These are phyloP conservation scores for Daldinia childiae DNA, from an alignment of 495 filamentous ascomycete species.

Conservation along the genomic window DNA sequence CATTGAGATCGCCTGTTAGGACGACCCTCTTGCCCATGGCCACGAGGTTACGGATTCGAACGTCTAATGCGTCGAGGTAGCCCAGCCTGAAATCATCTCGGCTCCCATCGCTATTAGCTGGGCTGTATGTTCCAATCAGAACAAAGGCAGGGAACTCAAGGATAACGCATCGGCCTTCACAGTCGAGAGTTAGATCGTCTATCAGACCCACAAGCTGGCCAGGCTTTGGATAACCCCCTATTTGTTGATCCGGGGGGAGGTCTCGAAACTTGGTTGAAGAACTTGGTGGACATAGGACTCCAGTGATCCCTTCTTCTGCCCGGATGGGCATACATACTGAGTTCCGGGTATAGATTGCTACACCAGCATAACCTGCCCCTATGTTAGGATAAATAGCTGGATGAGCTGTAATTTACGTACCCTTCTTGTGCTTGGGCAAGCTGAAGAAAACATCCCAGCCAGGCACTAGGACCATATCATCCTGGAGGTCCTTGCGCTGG, in stretches of 20 bases:
- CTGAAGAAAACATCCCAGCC: slow-evolving; percentile 99
- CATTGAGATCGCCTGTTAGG: slow-evolving; percentile 90
- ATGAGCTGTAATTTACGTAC: slow-evolving; percentile 53
- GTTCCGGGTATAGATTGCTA: slow-evolving; percentile 94
- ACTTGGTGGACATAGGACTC: slow-evolving; percentile 79
- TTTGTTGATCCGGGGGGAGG: slow-evolving; percentile 78
- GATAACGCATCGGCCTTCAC: slow-evolving; percentile 91
- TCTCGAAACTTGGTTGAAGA: slow-evolving; percentile 78
- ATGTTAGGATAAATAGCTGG: slow-evolving; percentile 12
- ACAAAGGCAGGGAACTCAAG: slow-evolving; percentile 97
- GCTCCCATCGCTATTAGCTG: slow-evolving; percentile 85
- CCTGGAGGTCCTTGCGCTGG: slow-evolving; percentile 88
- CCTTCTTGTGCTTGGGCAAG: slow-evolving; percentile 91
- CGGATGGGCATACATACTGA: slow-evolving; percentile 86
- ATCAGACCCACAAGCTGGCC: slow-evolving; percentile 70
- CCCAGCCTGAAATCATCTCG: slow-evolving; percentile 82
- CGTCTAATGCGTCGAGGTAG: slow-evolving; percentile 82
- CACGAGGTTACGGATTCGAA: slow-evolving; percentile 84
- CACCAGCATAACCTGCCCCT: slow-evolving; percentile 86
- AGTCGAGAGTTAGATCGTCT: slow-evolving; percentile 80
- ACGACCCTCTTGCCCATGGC: slow-evolving; percentile 82
- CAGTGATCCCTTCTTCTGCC: slow-evolving; percentile 93
- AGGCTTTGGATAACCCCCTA: slow-evolving; percentile 86
- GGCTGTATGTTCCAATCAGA: slow-evolving; percentile 88
- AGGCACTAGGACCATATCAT: slow-evolving; percentile 95